Conservation (phyloP, 305 asterid genomes). For the Fraxinus ornus region DNA sequence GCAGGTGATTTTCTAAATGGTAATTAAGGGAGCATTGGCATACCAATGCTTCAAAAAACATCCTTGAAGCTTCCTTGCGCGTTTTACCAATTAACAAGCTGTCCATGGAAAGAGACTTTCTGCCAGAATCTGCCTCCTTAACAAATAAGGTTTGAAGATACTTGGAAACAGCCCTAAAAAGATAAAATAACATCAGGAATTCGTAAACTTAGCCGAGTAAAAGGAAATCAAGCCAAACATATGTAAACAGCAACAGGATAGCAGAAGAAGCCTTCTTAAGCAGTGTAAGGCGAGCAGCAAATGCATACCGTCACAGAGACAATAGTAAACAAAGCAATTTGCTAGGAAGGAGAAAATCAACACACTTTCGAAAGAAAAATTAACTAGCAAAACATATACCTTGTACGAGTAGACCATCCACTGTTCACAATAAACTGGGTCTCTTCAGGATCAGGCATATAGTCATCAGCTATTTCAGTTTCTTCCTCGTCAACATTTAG, state of each 20-base stretch:
- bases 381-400: conserved; percentile 38
- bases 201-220: not conserved
- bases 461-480: conserved; percentile 63
- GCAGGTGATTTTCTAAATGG: not conserved
- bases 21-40: not conserved
- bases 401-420: conserved; percentile 98
- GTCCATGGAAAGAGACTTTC: conserved; percentile 60
- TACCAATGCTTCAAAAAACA: conserved; percentile 63
- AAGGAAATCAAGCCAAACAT: not conserved
- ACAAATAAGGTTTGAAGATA: conserved; percentile 69
- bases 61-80: conserved; percentile 89
- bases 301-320: not conserved
- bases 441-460: conserved; percentile 58
- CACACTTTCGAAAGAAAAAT: not conserved
- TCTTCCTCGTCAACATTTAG: conserved; percentile 87
- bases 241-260: not conserved
- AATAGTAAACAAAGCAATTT: not conserved
- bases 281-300: not conserved
- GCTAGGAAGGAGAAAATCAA: conserved; percentile 1
- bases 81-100: conserved; percentile 71
- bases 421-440: conserved; percentile 62
- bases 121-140: conserved; percentile 66
- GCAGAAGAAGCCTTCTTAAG: not conserved
- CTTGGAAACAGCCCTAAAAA: conserved; percentile 84
- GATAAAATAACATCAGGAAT: conserved; percentile 12